Conservation (phyloP, 2,329 filamentous ascomycete species). For the Hypoxylon sp. region DNA sequence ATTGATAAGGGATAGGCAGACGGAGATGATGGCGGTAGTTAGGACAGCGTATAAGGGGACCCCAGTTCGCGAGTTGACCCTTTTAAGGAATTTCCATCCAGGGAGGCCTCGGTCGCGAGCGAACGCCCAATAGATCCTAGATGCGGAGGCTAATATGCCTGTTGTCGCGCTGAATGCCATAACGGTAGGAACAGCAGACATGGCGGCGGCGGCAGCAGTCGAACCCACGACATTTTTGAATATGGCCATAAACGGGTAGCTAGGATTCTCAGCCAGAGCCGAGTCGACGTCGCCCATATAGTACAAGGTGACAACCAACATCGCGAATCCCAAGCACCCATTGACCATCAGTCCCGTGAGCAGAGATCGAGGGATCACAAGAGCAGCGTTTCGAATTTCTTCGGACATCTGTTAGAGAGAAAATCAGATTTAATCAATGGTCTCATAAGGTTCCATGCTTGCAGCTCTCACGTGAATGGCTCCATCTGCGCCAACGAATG, state of each 20-base stretch:
- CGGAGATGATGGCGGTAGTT: slow-evolving; percentile 39
- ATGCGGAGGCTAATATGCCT: slow-evolving; percentile 69
- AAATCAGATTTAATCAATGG: neutral
- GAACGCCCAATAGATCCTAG: slow-evolving; percentile 70
- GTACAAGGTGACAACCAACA: slow-evolving; percentile 70
- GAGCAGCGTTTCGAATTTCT: slow-evolving; percentile 63
- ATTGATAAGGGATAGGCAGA: slow-evolving; percentile 46
- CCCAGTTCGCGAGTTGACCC: slow-evolving; percentile 43
- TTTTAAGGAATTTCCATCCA: slow-evolving; percentile 42
- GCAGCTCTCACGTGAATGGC: slow-evolving; percentile 46
- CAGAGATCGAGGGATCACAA: slow-evolving; percentile 66
- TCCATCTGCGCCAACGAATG: slow-evolving; percentile 58
- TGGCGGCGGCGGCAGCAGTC: slow-evolving; percentile 63
- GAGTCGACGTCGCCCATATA: slow-evolving; percentile 64
- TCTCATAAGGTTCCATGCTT: neutral
- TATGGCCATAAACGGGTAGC: slow-evolving; percentile 72
- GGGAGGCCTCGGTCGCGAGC: slow-evolving; percentile 49
- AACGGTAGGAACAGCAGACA: slow-evolving; percentile 66
- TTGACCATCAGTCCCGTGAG: slow-evolving; percentile 66
- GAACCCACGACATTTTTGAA: slow-evolving; percentile 64
- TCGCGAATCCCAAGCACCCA: slow-evolving; percentile 66
- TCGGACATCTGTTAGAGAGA: slow-evolving; percentile 58
- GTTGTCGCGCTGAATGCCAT: slow-evolving; percentile 66
- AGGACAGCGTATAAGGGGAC: slow-evolving; percentile 46
- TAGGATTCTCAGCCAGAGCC: slow-evolving; percentile 61